Conservation (phyloP, 148 eudicot species). For the Rheum nobile region DNA sequence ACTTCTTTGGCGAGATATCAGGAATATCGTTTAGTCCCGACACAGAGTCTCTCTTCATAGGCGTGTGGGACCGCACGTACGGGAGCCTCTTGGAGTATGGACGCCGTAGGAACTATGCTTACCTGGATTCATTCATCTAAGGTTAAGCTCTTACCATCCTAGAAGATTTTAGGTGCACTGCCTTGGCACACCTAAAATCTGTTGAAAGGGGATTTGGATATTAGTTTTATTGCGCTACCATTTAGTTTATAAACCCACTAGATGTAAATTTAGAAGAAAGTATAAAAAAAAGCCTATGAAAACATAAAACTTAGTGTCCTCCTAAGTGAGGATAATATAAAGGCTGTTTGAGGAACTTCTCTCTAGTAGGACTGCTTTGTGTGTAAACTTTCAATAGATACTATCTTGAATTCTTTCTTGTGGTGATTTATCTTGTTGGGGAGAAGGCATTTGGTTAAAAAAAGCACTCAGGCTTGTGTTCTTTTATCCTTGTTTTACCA, state of each 20-base stretch:
- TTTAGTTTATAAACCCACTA: background rate
- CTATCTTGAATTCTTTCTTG: background rate
- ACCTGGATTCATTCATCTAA: slow-evolving; percentile 42
- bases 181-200: background rate
- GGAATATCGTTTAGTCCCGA: slow-evolving; percentile 28
- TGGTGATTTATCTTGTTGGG: background rate
- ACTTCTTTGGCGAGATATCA: slow-evolving; percentile 25
- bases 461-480: too few relatives aligned
- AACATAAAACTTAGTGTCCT: background rate
- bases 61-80: slow-evolving; percentile 20
- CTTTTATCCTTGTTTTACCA: too few relatives aligned
- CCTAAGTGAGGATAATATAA: background rate
- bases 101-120: slow-evolving; percentile 44
- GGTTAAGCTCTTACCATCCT: background rate
- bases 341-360: background rate
- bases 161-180: background rate
- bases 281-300: background rate
- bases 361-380: background rate
- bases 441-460: background rate
- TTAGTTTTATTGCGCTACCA: background rate
- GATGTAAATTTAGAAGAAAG: background rate
- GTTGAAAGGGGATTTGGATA: background rate
- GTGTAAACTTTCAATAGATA: background rate
- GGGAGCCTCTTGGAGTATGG: slow-evolving; percentile 23
- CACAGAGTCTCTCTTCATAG: slow-evolving; percentile 22